Conservation (phyloP, 805 yeast species). For the Kuraishia molischiana region DNA sequence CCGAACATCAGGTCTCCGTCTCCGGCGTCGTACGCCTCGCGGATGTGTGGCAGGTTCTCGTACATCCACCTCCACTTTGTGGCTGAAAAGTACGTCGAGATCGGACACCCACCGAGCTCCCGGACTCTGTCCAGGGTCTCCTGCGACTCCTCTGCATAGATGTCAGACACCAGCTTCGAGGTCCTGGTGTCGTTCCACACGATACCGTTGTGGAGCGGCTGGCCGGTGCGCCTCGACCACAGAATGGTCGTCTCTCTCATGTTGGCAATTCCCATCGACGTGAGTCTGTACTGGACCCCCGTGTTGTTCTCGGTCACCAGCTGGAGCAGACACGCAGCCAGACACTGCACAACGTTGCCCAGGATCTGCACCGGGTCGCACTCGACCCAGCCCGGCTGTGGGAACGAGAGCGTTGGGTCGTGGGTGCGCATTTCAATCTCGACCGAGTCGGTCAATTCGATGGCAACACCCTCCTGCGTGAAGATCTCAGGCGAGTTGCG, state of each 20-base stretch:
- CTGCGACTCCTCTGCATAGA: slow-evolving; percentile 41
- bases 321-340: slow-evolving; percentile 54
- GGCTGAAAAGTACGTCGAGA: slow-evolving; percentile 87
- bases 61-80: slow-evolving; percentile 84
- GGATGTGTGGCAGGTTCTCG: slow-evolving; percentile 62
- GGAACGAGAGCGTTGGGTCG: slow-evolving; percentile 67
- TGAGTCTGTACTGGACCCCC: slow-evolving; percentile 49
- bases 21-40: slow-evolving; percentile 61
- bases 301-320: slow-evolving; percentile 32
- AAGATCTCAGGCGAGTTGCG: slow-evolving; percentile 42
- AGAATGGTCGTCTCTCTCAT: slow-evolving; percentile 92
- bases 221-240: slow-evolving; percentile 80
- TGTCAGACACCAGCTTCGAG: slow-evolving; percentile 53
- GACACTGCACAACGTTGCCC: slow-evolving; percentile 72
- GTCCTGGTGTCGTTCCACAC: slow-evolving; percentile 97
- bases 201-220: slow-evolving; percentile 78
- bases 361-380: slow-evolving; percentile 80
- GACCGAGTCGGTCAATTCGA: slow-evolving; percentile 41
- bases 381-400: slow-evolving; percentile 90
- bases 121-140: slow-evolving; percentile 49
- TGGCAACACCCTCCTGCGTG: slow-evolving; percentile 67
- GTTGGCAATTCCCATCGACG: slow-evolving; percentile 81
- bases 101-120: slow-evolving; percentile 72
- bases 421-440: slow-evolving; percentile 53
- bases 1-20: slow-evolving; percentile 77